Evolutionary conservation across 78 protist species (phyloP).

Genomic region (Dictyostelium firmibasis): DNA sequence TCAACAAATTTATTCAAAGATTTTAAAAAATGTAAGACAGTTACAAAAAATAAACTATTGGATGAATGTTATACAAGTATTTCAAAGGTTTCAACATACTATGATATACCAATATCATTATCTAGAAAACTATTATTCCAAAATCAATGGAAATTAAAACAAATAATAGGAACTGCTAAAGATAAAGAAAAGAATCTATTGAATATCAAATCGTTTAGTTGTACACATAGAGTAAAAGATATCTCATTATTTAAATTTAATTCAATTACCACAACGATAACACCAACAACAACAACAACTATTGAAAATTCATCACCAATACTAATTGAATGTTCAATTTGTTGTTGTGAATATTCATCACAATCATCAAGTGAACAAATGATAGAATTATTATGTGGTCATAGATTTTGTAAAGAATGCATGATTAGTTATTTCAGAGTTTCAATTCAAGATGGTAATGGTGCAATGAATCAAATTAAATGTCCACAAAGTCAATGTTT

Average conservation of each 20-base stretch:
- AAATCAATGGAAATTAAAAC: not conserved
- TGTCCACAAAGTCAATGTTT: not conserved
- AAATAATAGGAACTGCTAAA: not conserved
- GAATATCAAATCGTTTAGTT: not conserved
- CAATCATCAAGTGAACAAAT: not conserved
- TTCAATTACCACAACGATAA: not conserved
- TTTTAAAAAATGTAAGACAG: not conserved
- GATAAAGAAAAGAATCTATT: not conserved
- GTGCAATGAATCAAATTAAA: not conserved
- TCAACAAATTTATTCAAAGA: not conserved
- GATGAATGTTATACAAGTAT: not conserved
- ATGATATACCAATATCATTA: not conserved
- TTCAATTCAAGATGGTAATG: slow-evolving; percentile 41
- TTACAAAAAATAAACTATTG: not conserved
- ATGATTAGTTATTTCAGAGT: not conserved
- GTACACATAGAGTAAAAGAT: not conserved
- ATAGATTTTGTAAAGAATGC: slow-evolving; percentile 26
- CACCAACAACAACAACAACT: not conserved
- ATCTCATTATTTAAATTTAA: not conserved
- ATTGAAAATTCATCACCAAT: too few relatives aligned
- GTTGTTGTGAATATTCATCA: slow-evolving; percentile 6
- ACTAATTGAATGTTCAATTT: slow-evolving; percentile 27
- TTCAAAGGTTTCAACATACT: not conserved
- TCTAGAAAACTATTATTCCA: not conserved
- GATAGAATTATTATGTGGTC: slow-evolving; percentile 38